A percentile compares a stretch with the other conserved stretches of the same genome.
phyloP scores from a whole-genome alignment of 2,329 filamentous ascomycete species.

The Acrocalymma vagum region DNA sequence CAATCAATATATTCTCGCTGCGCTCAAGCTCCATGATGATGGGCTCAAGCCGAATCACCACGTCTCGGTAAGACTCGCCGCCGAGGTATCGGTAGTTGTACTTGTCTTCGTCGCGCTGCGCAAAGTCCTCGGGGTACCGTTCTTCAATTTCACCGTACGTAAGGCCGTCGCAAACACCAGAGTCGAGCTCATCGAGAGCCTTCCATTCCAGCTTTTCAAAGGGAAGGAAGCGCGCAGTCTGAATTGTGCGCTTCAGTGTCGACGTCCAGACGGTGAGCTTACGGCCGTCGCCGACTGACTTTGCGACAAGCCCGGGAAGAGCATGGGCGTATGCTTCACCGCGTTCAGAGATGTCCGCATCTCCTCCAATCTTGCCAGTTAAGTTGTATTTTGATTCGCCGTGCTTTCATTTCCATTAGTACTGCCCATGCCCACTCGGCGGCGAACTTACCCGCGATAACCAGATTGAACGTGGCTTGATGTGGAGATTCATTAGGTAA shows the following conservation, averaged over 20 bases:
- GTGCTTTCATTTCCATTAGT: conserved; percentile 65
- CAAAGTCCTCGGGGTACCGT: conserved; percentile 91
- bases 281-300: conserved; percentile 81
- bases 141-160: conserved; percentile 96
- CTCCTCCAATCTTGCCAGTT: conserved; percentile 89
- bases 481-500: conserved; percentile 98
- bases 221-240: conserved; percentile 85
- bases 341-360: conserved; percentile 84
- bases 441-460: conserved; percentile 78
- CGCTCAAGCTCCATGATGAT: conserved; percentile 99
- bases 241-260: conserved; percentile 84
- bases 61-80: conserved; percentile 94
- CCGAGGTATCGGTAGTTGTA: conserved; percentile 99
- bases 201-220: conserved; percentile 99
- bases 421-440: not conserved
- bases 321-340: conserved; percentile 88
- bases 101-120: conserved; percentile 95
- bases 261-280: conserved; percentile 79
- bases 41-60: conserved; percentile 95
- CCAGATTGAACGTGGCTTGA: conserved; percentile 96
- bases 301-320: conserved; percentile 82
- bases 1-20: conserved; percentile 95
- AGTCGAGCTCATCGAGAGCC: conserved; percentile 95
- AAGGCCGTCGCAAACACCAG: conserved; percentile 93
- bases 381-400: conserved; percentile 95